Evolutionary conservation across 305 asterid species (phyloP).

Genomic region (Solanum hybrid): DNA sequence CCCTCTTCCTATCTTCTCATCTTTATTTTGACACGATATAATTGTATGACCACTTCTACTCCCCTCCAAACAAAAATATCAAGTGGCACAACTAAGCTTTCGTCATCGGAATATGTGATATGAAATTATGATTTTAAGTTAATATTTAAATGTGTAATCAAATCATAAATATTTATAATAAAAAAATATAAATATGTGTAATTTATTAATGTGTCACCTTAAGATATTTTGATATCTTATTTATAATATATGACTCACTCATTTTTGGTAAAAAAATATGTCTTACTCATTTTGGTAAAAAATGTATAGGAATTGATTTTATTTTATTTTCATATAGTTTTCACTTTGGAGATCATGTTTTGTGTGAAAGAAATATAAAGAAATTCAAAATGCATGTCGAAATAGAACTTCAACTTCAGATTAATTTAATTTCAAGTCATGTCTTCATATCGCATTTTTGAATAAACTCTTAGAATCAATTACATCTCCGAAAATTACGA

Average conservation of each 20-base stretch:
- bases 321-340: too few relatives aligned
- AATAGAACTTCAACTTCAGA: too few relatives aligned
- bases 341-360: not conserved
- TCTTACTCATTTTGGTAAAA: not conserved
- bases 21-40: not conserved
- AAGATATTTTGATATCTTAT: too few relatives aligned
- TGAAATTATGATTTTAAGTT: not conserved
- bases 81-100: not conserved
- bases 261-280: too few relatives aligned
- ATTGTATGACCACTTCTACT: not conserved
- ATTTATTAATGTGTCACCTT: too few relatives aligned
- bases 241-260: not conserved
- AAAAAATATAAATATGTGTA: too few relatives aligned
- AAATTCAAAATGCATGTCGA: too few relatives aligned
- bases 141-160: too few relatives aligned
- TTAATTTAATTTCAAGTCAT: not conserved
- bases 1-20: not conserved
- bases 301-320: not conserved
- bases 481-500: too few relatives aligned
- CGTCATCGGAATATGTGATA: not conserved
- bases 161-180: too few relatives aligned
- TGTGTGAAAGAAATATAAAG: not conserved
- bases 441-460: too few relatives aligned
- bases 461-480: too few relatives aligned
- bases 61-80: not conserved